Conservation (phyloP, 1,284 basidiomycete species). For the Papiliotrema terrestris region DNA sequence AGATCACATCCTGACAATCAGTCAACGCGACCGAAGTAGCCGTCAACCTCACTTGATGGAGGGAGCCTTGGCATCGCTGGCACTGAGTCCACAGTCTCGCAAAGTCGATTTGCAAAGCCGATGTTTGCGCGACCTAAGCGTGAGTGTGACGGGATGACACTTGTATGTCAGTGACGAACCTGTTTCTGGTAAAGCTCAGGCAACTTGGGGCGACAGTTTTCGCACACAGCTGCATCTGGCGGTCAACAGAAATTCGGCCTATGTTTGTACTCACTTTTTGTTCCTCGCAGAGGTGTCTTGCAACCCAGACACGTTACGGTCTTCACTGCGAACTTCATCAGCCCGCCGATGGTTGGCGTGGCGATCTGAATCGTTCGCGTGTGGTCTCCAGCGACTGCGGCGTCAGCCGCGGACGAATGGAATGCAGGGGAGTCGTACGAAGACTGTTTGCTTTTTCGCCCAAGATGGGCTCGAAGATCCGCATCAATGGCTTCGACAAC, state of each 20-base stretch:
- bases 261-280: conserved; percentile 57
- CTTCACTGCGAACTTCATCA: conserved; percentile 97
- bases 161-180: conserved; percentile 44
- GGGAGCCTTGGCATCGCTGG: conserved; percentile 90
- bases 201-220: conserved; percentile 78
- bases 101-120: conserved; percentile 80
- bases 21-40: not conserved
- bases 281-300: conserved; percentile 74
- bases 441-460: conserved; percentile 82
- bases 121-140: conserved; percentile 58
- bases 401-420: not conserved
- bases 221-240: conserved; percentile 83
- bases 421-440: conserved; percentile 55
- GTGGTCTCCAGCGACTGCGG: conserved; percentile 83
- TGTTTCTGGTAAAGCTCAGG: conserved; percentile 91
- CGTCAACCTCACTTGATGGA: conserved; percentile 68
- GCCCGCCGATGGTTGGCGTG: conserved; percentile 85
- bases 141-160: not conserved
- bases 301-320: conserved; percentile 89
- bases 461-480: conserved; percentile 95
- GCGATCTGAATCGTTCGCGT: conserved; percentile 90
- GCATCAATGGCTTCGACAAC: conserved; percentile 87
- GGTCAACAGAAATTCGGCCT: not conserved
- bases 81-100: conserved; percentile 95
- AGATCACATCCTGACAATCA: conserved; percentile 75